Evolutionary conservation across 1,139 yeast genomes (phyloP).

Genomic region (Suhomyces panamericanus): DNA sequence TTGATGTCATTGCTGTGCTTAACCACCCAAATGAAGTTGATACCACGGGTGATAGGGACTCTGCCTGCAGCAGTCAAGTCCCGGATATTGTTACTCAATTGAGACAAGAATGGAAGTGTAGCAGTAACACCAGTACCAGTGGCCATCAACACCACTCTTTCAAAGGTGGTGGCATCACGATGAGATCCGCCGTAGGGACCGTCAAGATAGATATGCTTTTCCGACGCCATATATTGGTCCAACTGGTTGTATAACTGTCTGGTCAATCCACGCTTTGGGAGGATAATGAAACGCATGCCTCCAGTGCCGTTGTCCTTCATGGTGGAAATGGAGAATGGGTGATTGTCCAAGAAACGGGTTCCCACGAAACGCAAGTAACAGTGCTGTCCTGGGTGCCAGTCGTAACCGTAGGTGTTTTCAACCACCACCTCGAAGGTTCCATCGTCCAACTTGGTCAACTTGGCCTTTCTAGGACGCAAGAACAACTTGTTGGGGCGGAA

Average conservation of each 20-base stretch:
- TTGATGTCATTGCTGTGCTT: slow-evolving; percentile 35
- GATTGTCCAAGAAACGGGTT: slow-evolving; percentile 51
- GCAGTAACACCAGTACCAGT: slow-evolving; percentile 62
- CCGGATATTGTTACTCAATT: slow-evolving; percentile 20
- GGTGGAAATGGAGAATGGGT: slow-evolving; percentile 62
- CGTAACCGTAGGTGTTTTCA: slow-evolving; percentile 36
- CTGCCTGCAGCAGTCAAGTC: slow-evolving; percentile 14
- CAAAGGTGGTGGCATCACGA: slow-evolving; percentile 52
- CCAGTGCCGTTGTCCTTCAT: slow-evolving; percentile 26
- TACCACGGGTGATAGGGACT: slow-evolving; percentile 22
- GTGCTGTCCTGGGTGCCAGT: slow-evolving; percentile 66
- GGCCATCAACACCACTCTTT: slow-evolving; percentile 44
- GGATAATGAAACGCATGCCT: slow-evolving; percentile 49
- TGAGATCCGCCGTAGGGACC: slow-evolving; percentile 67
- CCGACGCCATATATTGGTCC: slow-evolving; percentile 22
- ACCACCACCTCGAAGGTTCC: slow-evolving; percentile 45
- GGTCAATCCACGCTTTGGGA: slow-evolving; percentile 57
- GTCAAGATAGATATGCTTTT: slow-evolving; percentile 48
- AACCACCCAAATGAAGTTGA: slow-evolving; percentile 54
- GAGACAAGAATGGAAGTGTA: slow-evolving; percentile 47
- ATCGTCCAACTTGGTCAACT: slow-evolving; percentile 31
- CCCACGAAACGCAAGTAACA: slow-evolving; percentile 53
- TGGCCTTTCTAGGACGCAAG: slow-evolving; percentile 48
- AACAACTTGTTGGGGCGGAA: slow-evolving; percentile 45
- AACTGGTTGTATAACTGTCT: slow-evolving; percentile 28